Evolutionary conservation across 2,329 filamentous ascomycete species (phyloP), one percentile per base, ranked within the genome.

Genomic region (Ceratocystis albifundus): DNA sequence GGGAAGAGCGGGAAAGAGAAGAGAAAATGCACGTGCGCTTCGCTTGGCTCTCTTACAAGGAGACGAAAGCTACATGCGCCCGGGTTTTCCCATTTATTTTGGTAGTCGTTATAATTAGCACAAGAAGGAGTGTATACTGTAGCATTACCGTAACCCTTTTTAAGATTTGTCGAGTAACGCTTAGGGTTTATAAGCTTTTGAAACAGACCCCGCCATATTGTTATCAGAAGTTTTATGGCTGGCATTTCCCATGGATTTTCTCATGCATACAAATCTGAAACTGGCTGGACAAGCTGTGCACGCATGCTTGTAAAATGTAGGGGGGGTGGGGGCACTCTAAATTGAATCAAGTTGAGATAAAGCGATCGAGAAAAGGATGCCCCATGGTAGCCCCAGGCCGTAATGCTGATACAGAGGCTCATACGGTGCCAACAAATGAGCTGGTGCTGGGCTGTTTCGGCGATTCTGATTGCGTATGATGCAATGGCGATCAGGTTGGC

Each of bases 1-100:
- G 53, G 10, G 53, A 36, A 59, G 32, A 59, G 53, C 53, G 53
- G 53, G 12, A 59, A 17, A 59, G 53, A 30, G 32, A 30, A 59
- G 25, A 59, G 15, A 30, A 59, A 59, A 7, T 8, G 17, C 32
- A n/a, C 22, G 22, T 59, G 22, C 53, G 32, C 10, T 25, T 25
- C 4, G 53, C 10, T 25, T 25, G 4, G 53, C 12, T 36, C 53
- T 28, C 3, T 28, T 59, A 30, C 53, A 59, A 59, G 53, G 53
- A 17, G 53, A 59, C 22, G 46, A 50, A 50, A 25, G 53, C 53
- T 15, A 57, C 25, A 28, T 57, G 12, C 12, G 15, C 12, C 17
- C 25, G 10, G 30, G 46, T 50, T 17, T 36, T 59, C 53, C 28
- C 15, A 17, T 59, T 59, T 17, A 17, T 59, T 59, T 59, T 59